These are phyloP conservation scores for Carnegiea gigantea DNA, from an alignment of 179 eudicot species.

Conservation along the genomic window DNA sequence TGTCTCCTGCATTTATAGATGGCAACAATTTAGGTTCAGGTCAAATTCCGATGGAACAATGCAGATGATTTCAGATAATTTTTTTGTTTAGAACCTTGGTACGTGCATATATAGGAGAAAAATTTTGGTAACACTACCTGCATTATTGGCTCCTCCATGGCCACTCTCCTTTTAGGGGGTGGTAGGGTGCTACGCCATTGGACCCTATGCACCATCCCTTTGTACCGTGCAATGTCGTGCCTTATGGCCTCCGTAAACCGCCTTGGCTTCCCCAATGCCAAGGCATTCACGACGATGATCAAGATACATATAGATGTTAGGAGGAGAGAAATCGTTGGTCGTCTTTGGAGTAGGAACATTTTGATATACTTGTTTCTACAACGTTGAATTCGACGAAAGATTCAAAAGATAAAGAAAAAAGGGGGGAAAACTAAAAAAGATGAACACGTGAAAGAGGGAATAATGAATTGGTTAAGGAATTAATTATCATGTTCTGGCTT, in stretches of 20 bases:
- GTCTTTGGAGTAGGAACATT: neutral
- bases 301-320: neutral
- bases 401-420: neutral
- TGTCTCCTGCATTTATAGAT: neutral
- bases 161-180: neutral
- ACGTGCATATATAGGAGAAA: neutral
- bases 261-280: neutral
- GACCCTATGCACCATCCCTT: constrained; percentile 5
- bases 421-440: neutral
- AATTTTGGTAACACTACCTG: neutral
- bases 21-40: neutral
- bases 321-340: neutral
- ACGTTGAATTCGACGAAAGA: neutral
- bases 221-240: constrained; percentile 11
- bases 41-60: no score
- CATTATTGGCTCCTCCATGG: neutral
- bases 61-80: no score
- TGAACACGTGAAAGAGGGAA: neutral
- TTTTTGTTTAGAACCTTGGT: no score
- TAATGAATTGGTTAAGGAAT: neutral
- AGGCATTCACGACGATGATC: neutral
- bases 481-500: neutral
- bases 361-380: neutral
- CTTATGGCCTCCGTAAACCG: neutral
- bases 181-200: neutral